These are phyloP conservation scores for Phytophthora cryptogea DNA, from an alignment of 352 stramenopile genomes.

Conservation along the genomic window DNA sequence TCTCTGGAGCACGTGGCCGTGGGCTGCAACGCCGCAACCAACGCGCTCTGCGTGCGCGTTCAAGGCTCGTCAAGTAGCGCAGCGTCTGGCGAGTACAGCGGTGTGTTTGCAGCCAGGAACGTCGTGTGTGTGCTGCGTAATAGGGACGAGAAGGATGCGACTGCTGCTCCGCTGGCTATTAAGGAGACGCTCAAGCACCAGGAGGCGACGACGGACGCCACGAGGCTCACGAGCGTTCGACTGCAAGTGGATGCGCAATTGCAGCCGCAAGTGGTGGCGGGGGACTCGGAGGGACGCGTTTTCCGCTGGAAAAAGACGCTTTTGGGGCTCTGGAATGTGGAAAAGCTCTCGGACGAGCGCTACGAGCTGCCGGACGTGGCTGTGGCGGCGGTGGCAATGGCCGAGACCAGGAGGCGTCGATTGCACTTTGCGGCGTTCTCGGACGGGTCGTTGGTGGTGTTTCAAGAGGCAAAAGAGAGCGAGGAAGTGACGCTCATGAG, in stretches of 20 bases:
- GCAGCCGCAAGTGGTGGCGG: slow-evolving; percentile 44
- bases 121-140: slow-evolving; percentile 47
- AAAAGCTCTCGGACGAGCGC: slow-evolving; percentile 12
- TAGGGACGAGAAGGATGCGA: slow-evolving; percentile 2
- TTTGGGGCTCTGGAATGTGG: slow-evolving; percentile 22
- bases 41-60: slow-evolving; percentile 40
- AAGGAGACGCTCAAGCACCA: slow-evolving; percentile 53
- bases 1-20: slow-evolving; percentile 54
- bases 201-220: slow-evolving; percentile 21
- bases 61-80: slow-evolving; percentile 10
- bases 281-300: slow-evolving; percentile 65
- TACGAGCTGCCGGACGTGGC: slow-evolving; percentile 32
- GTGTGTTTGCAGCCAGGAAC: slow-evolving; percentile 55
- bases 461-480: slow-evolving; percentile 30
- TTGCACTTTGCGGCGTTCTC: slow-evolving; percentile 56
- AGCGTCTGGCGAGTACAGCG: slow-evolving; percentile 11
- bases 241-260: slow-evolving; percentile 24
- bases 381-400: slow-evolving; percentile 42
- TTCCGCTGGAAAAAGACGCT: slow-evolving; percentile 46
- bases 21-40: slow-evolving; percentile 57
- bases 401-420: slow-evolving; percentile 35
- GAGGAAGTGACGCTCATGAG: slow-evolving; percentile 19
- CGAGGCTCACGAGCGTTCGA: slow-evolving; percentile 54
- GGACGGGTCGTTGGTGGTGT: slow-evolving; percentile 46
- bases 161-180: slow-evolving; percentile 28